A percentile compares a stretch with the other conserved stretches of the same genome.
These are phyloP conservation scores for Cystobasidiaceae sp. DNA, from an alignment of 1,284 basidiomycete genomes.

Conservation along the genomic window DNA sequence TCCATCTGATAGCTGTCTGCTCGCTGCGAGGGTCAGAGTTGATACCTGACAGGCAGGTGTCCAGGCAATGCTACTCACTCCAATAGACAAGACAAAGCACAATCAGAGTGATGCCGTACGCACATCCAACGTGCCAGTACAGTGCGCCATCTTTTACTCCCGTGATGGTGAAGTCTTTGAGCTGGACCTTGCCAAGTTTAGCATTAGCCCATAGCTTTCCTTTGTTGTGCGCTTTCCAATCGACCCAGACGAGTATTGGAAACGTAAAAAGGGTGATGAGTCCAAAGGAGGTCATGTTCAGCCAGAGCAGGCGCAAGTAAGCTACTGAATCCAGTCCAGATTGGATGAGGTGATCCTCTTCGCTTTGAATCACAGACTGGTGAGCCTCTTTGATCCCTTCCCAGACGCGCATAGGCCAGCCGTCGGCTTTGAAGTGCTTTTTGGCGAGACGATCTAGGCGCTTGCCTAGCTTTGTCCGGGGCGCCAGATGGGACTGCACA, in stretches of 20 bases:
- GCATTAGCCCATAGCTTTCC: background rate
- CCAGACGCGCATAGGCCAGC: no score
- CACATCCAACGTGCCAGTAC: slow-evolving; percentile 2
- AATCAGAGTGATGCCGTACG: slow-evolving; percentile 15
- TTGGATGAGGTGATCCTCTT: slow-evolving; percentile 13
- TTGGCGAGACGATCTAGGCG: background rate
- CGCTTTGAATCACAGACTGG: background rate
- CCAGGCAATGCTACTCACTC: background rate
- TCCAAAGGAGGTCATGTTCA: slow-evolving; percentile 6
- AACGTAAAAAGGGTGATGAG: background rate
- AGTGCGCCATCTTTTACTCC: slow-evolving; percentile 7
- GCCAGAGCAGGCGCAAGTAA: slow-evolving; percentile 17
- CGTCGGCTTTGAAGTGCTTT: no score
- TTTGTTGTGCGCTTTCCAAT: slow-evolving; percentile 24
- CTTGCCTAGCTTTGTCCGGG: background rate
- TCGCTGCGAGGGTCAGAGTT: background rate
- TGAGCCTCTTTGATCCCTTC: slow-evolving; percentile 2
- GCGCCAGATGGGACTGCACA: background rate
- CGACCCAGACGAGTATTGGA: slow-evolving; percentile 1
- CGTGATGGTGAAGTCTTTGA: slow-evolving; percentile 25
- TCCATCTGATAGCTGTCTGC: slow-evolving; percentile 3
- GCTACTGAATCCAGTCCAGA: slow-evolving; percentile 20
- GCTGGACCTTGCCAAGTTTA: background rate
- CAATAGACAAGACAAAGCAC: background rate
- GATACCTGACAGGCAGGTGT: no score